phyloP scores from a whole-genome alignment of 306 rosid species.

The Vigna unguiculata region DNA sequence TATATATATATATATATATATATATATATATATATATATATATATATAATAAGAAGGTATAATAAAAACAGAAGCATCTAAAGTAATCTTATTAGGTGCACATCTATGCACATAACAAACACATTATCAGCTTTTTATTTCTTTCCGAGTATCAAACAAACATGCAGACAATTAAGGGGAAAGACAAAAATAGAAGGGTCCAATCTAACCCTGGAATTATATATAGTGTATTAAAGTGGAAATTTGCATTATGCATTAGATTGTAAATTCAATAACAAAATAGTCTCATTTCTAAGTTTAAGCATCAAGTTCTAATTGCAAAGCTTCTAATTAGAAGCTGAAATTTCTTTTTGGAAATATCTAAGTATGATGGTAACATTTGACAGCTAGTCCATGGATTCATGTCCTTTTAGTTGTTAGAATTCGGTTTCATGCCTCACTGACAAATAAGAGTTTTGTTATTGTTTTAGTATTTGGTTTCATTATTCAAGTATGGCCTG shows the following conservation, averaged over 20 bases:
- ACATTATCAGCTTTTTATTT: neutral
- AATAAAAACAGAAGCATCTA: too few species aligned
- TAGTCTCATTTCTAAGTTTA: conserved; percentile 20
- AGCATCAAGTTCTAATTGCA: conserved; percentile 15
- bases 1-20: too few species aligned
- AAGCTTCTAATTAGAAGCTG: conserved; percentile 7
- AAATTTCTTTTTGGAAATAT: neutral
- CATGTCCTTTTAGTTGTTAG: conserved; percentile 6
- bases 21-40: too few species aligned
- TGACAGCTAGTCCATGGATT: too few species aligned
- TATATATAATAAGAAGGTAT: too few species aligned
- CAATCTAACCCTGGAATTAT: conserved; percentile 5
- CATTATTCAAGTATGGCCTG: conserved; percentile 1
- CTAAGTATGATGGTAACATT: too few species aligned
- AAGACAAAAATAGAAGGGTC: neutral
- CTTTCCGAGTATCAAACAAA: conserved; percentile 20
- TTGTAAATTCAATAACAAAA: neutral
- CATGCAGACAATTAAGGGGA: conserved; percentile 1
- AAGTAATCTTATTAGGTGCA: too few species aligned
- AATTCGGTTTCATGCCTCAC: neutral
- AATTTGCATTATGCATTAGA: neutral
- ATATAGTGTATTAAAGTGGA: conserved; percentile 1
- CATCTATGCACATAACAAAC: too few species aligned
- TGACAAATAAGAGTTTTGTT: neutral
- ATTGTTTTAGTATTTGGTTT: neutral